phyloP scores from a whole-genome alignment of 75 land plant species.

The Cryptomeria japonica region DNA sequence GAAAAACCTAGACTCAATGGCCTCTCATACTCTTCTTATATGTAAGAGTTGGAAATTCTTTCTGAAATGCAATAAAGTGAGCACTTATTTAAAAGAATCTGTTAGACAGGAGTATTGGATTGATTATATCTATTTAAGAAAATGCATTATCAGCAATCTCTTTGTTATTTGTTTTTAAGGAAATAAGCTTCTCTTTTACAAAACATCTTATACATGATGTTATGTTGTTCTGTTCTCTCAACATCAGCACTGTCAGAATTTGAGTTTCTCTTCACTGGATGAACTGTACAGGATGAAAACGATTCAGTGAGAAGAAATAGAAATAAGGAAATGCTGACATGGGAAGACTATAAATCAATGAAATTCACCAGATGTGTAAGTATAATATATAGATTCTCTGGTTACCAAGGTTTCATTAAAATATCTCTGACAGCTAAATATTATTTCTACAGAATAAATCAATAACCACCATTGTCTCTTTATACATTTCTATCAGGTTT shows the following conservation, averaged over 20 bases:
- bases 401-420: not conserved
- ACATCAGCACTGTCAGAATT: not conserved
- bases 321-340: conserved; percentile 27
- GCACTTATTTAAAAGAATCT: no score
- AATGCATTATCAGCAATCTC: not conserved
- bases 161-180: not conserved
- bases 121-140: not conserved
- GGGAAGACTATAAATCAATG: conserved; percentile 69
- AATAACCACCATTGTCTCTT: not conserved
- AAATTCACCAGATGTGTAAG: conserved; percentile 63
- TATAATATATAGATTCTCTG: not conserved
- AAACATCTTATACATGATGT: not conserved
- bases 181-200: not conserved
- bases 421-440: not conserved
- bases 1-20: not conserved
- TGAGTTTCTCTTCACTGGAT: not conserved
- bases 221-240: not conserved
- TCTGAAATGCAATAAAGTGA: not conserved
- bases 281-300: conserved; percentile 45
- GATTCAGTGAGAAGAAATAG: conserved; percentile 13
- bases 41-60: no score
- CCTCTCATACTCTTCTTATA: not conserved
- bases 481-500: conserved; percentile 36
- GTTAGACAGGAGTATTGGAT: no score
- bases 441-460: not conserved